Evolutionary conservation across 2,329 filamentous ascomycete genomes (phyloP).

Genomic region (Apiospora arundinis): DNA sequence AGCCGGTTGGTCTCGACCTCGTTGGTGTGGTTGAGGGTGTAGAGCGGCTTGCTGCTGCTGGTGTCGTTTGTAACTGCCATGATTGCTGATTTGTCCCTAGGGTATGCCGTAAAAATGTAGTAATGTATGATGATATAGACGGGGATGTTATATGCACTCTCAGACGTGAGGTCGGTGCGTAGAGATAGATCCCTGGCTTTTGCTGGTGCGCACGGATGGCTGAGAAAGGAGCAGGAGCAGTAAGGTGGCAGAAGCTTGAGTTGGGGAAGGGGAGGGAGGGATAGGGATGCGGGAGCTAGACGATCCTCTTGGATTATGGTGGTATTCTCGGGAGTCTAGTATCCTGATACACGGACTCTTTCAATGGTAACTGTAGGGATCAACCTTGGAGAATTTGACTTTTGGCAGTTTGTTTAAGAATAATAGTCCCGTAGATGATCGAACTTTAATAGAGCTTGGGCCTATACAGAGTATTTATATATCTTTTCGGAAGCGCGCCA

Average conservation of each 20-base stretch:
- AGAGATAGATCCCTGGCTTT: not conserved
- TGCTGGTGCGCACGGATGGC: not conserved
- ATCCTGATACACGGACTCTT: not conserved
- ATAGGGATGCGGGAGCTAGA: not conserved
- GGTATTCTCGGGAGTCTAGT: not conserved
- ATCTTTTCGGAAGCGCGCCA: not conserved
- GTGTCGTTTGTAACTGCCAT: not conserved
- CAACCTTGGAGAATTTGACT: not conserved
- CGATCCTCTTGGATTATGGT: not conserved
- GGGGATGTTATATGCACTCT: not conserved
- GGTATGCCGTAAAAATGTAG: not conserved
- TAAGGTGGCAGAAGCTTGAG: not conserved
- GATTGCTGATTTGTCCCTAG: not conserved
- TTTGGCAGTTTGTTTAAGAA: not conserved
- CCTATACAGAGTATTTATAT: slow-evolving; percentile 12
- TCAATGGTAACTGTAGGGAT: not conserved
- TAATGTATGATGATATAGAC: not conserved
- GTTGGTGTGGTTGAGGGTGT: slow-evolving; percentile 10
- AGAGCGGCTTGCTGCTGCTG: slow-evolving; percentile 2
- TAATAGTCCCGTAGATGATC: not conserved
- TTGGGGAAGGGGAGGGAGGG: not conserved
- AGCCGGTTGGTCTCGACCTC: slow-evolving; percentile 11
- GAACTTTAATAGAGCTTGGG: slow-evolving; percentile 7
- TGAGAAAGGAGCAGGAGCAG: not conserved
- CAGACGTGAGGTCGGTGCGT: slow-evolving; percentile 3